Evolutionary conservation across 257 asterid species (phyloP), one percentile per base, ranked within the genome.

Genomic region (Rehmannia glutinosa): DNA sequence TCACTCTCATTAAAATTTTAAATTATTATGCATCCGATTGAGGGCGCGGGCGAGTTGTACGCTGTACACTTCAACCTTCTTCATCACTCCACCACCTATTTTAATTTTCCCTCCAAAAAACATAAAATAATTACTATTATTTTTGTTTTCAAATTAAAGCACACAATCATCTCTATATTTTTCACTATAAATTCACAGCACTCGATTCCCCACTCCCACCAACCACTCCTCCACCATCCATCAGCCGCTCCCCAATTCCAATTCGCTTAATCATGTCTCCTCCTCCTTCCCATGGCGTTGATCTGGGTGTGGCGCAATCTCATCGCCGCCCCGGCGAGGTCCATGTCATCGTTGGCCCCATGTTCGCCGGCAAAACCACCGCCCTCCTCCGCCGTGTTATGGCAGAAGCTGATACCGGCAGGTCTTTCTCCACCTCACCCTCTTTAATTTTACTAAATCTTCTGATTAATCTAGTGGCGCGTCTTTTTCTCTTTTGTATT

Each of bases 361-460:
- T 92, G 96, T 92, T 92, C 61, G 95, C 97, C 28, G 96, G 98
- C 15, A 92, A 92, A 70, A 81, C 97, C 23, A 92, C 98, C 12
- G 84, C 88, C 13, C 90, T 86, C 62, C 90, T 86, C 73, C 83
- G 83, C 69, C 82, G 94, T 6, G 79, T 79, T 17, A 79, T 62
- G 17, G 66, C 83, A 17, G 89, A 83, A 71, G 66, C 81, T 16
- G 71, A 64, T 12, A n/a, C 61, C 28, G 87, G 87, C 73, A 81
- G 92, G 89, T 83, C 2, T 6, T 57, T 66, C 17, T 23, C 69
- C 9, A 6, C 1, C 9, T 6, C 4, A 3, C 7, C 20, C 24
- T 46, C 13, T n/a, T 32, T 8, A 6, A 6, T 2, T 35, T 6
- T n/a, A n/a, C 19, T 3, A 13, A 20, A 1, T 39, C 50, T 62